Evolutionary conservation across 1,284 basidiomycete species (phyloP).

Genomic region (Trichosporon sp.): DNA sequence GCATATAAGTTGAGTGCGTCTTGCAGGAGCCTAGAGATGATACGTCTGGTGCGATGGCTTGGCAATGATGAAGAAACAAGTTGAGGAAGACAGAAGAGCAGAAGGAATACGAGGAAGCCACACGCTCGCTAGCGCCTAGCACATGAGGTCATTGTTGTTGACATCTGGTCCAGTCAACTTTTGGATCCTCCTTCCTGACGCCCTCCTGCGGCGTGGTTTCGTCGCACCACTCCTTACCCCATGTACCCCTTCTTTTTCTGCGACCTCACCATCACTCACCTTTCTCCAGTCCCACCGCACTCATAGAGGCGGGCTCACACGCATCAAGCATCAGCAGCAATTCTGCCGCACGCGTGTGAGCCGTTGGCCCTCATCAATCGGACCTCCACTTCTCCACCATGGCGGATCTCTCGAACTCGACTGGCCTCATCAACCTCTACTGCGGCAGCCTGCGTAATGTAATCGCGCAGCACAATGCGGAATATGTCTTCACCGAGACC

Average conservation of each 20-base stretch:
- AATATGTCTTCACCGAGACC: slow-evolving; percentile 13
- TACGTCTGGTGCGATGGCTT: not conserved
- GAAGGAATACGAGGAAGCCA: not conserved
- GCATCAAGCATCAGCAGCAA: not conserved
- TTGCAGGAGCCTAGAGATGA: not conserved
- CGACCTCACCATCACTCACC: not conserved
- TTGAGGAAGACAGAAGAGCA: not conserved
- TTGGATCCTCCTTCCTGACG: not conserved
- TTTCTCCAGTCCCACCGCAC: not conserved
- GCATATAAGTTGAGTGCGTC: not conserved
- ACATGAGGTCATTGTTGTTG: slow-evolving; percentile 3
- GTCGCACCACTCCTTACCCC: not conserved
- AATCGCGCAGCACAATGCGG: slow-evolving; percentile 21
- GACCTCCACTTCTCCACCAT: slow-evolving; percentile 7
- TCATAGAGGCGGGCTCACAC: not conserved
- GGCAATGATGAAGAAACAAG: not conserved
- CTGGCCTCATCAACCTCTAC: slow-evolving; percentile 25
- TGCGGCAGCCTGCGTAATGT: slow-evolving; percentile 30
- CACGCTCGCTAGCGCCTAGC: not conserved
- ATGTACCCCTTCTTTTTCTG: not conserved
- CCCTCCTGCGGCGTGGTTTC: not conserved
- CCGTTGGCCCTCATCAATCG: not conserved
- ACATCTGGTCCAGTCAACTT: slow-evolving; percentile 11
- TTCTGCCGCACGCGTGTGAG: not conserved
- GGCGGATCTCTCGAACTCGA: slow-evolving; percentile 16